Base-by-base conservation (phyloP, 1,284 basidiomycete species). In the Rhodotorula sp. region DNA sequence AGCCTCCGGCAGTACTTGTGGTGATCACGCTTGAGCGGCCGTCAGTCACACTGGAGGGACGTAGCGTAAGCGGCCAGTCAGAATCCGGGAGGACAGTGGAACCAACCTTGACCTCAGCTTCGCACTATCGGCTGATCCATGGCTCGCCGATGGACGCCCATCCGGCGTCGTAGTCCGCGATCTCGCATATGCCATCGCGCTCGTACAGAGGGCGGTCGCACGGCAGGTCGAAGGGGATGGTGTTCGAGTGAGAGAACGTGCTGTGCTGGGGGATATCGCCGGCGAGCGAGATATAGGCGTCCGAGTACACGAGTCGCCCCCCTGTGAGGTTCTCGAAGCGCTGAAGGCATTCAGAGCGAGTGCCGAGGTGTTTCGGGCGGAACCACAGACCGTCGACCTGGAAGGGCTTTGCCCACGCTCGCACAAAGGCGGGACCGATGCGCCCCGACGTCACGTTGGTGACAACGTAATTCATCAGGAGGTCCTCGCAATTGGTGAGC, bases 401-500 rank as follows among this genome's bases (percentile, higher is more conserved):
- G 41, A 62, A n/a, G 23, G 50, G 49, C n/a, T 19, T 44, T 9
- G 50, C 50, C 61, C 61, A 62, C 41, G 61, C 61, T 34, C 49
- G 49, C n/a, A 62, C 27, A 12, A 62, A 49, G n/a, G 61, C 50
- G 7, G n/a, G n/a, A 19, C 61, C 19, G 41, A 44, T 41, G 1
- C 41, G 50, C 0, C 50, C 50, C 41, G 50, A 49, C 23, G 61
- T 62, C 23, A 48, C 23, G 42, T 62, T 62, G 23, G 61, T 50
- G 34, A 62, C 50, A 34, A 62, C 49, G 42, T 45, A 53, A 50
- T 62, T 62, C 49, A 62, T 52, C 7, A 62, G 50, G 14, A 62
- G 50, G 41, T 62, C 61, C n/a, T 62, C 61, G 61, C 61, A 50
- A 50, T 62, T 62, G 21, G 50, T 53, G 50, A 53, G 34, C 50